Base-by-base conservation (phyloP, 1,139 yeast species). In the Kodamaea sp. region DNA sequence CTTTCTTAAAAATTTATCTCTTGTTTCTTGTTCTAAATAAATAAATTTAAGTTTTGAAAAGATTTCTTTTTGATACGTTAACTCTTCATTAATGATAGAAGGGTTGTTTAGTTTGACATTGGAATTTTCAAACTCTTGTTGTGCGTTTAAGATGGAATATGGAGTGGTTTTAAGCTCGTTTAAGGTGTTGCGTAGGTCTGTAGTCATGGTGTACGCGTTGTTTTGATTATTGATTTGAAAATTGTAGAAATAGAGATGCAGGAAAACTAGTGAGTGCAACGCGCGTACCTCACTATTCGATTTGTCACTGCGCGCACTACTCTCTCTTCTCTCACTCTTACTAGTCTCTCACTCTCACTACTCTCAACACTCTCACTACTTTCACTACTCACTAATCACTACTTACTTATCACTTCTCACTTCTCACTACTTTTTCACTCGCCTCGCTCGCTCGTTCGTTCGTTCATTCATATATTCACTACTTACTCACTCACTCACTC, bases 21-120 rank as follows among this genome's bases (percentile, higher is more conserved):
- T 70, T 2, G 86, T 73, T 49, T 81, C 88, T 49, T 81, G 84
- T 52, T 82, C 89, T 35, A 81, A 57, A 52, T 79, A 81, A 35
- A 79, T 71, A 44, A 80, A 78, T 52, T 81, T 79, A 34, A 81
- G 60, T 39, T 79, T 67, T 12, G 73, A 67, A 45, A 75, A 74
- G 26, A 68, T 56, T 44, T 70, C 72, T 40, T 65, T 61, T 38
- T 65, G 64, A 38, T 55, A 52, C 24, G 53, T 49, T 12, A 66
- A 52, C 34, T 67, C 73, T 6, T 63, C 67, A 15, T 58, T 54
- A 5, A 67, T 53, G 5, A 41, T 34, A 7, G 37, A 45, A 1
- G 73, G 73, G 37, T 57, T 55, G 9, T 28, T 32, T 9, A 50
- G 35, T 10, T 42, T 42, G 2, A 48, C 38, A 24, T 41, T 40